Evolutionary conservation across 169 alveolate genomes (phyloP).

Genomic region (Besnoitia besnoiti): DNA sequence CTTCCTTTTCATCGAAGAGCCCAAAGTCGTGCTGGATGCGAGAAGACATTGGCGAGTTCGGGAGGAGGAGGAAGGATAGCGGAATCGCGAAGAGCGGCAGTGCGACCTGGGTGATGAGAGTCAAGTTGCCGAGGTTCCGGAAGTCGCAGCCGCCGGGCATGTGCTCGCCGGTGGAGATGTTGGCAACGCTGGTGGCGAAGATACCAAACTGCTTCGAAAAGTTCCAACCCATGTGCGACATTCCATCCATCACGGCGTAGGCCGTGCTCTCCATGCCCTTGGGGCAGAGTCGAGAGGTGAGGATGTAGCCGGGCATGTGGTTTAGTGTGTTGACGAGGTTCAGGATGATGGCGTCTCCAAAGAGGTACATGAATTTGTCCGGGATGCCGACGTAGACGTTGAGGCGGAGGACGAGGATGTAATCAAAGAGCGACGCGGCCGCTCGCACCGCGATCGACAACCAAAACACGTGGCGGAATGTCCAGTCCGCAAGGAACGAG

Average conservation of each 20-base stretch:
- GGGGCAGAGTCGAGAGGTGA: constrained; percentile 58
- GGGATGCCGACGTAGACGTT: constrained; percentile 65
- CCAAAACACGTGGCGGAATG: constrained; percentile 61
- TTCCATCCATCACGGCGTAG: constrained; percentile 60
- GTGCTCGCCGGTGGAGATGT: constrained; percentile 14
- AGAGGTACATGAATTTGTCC: constrained; percentile 57
- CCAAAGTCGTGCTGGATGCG: constrained; percentile 2
- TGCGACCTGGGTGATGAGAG: constrained; percentile 53
- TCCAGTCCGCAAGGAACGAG: constrained; percentile 56
- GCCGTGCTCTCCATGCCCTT: constrained; percentile 48
- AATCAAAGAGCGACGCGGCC: constrained; percentile 65
- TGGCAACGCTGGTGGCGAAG: constrained; percentile 47
- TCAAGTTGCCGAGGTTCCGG: constrained; percentile 43
- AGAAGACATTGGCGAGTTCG: constrained; percentile 20
- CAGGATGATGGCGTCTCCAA: constrained; percentile 66
- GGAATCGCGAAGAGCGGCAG: constrained; percentile 65
- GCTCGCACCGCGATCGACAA: constrained; percentile 51
- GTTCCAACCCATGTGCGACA: constrained; percentile 58
- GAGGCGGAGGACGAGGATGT: constrained; percentile 46
- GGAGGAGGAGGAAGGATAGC: constrained; percentile 65
- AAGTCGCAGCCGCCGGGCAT: constrained; percentile 51
- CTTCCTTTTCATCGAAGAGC: background rate
- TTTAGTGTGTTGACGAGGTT: constrained; percentile 57
- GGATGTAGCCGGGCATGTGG: constrained; percentile 64
- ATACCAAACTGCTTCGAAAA: constrained; percentile 52